phyloP scores from a whole-genome alignment of 1,284 basidiomycete genomes.

The Tremellales sp. region DNA sequence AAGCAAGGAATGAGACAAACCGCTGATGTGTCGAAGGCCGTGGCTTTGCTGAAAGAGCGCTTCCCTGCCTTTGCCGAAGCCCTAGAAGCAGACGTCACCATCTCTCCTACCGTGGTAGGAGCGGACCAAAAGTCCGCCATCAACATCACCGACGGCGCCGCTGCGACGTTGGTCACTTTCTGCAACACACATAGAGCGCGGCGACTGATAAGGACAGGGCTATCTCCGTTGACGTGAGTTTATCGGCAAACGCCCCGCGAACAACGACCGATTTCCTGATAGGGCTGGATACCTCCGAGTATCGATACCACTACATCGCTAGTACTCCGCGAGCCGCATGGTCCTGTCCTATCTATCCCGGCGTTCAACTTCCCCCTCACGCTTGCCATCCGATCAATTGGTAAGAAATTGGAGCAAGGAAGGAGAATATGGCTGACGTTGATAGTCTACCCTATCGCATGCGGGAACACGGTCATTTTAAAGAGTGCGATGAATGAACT shows the following conservation, averaged over 20 bases:
- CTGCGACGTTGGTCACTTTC: slow-evolving; percentile 13
- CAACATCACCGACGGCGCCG: slow-evolving; percentile 19
- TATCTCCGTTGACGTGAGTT: slow-evolving; percentile 18
- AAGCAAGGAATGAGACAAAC: too few relatives aligned
- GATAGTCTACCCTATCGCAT: slow-evolving; percentile 32
- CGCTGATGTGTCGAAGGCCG: slow-evolving; percentile 7
- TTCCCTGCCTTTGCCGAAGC: slow-evolving; percentile 9
- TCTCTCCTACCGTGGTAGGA: background rate
- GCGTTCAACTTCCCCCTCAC: slow-evolving; percentile 35
- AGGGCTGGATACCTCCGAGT: slow-evolving; percentile 28
- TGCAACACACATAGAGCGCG: background rate
- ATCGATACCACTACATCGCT: slow-evolving; percentile 22
- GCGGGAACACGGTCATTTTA: slow-evolving; percentile 33
- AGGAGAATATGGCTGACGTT: background rate
- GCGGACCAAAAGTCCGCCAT: background rate
- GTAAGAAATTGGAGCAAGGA: slow-evolving; percentile 9
- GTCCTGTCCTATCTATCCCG: slow-evolving; percentile 29
- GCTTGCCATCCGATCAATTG: slow-evolving; percentile 28
- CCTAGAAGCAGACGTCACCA: background rate
- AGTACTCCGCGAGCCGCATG: slow-evolving; percentile 28
- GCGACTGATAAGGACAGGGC: slow-evolving; percentile 10
- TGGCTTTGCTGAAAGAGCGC: slow-evolving; percentile 16
- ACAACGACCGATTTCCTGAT: too few relatives aligned
- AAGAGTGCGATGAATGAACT: slow-evolving; percentile 13
- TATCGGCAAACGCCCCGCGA: background rate